phyloP scores from a whole-genome alignment of 2,329 filamentous ascomycete genomes.

The Coccinonectria pachysandricola region DNA sequence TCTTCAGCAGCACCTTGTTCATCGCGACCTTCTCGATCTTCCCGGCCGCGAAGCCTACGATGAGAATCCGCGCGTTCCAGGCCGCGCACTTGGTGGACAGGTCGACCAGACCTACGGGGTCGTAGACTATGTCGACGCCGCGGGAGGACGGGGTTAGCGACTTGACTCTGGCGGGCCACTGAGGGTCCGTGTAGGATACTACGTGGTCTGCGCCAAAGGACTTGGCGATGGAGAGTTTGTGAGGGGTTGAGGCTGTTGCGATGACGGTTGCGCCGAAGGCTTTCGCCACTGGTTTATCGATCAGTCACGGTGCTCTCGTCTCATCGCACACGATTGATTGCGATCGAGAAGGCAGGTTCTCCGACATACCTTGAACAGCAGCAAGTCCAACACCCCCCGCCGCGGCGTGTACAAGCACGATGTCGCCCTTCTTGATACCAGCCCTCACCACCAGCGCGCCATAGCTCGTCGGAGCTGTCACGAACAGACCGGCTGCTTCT shows the following conservation, averaged over 20 bases:
- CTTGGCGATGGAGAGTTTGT: slow-evolving; percentile 71
- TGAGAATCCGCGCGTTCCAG: slow-evolving; percentile 81
- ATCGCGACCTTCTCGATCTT: slow-evolving; percentile 84
- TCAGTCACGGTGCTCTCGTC: slow-evolving; percentile 1
- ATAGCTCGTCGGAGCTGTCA: slow-evolving; percentile 87
- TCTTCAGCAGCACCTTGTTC: slow-evolving; percentile 89
- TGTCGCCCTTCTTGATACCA: slow-evolving; percentile 67
- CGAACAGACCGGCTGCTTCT: slow-evolving; percentile 80
- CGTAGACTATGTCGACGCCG: slow-evolving; percentile 88
- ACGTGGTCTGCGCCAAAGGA: slow-evolving; percentile 77
- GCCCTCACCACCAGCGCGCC: slow-evolving; percentile 72
- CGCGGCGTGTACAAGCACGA: slow-evolving; percentile 82
- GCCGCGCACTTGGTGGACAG: slow-evolving; percentile 81
- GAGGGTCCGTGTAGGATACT: slow-evolving; percentile 60
- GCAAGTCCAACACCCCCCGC: slow-evolving; percentile 86
- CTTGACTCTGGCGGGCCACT: slow-evolving; percentile 61
- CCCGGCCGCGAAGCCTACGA: slow-evolving; percentile 71
- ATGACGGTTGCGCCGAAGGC: slow-evolving; percentile 87
- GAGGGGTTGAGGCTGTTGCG: slow-evolving; percentile 72
- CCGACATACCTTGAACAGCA: slow-evolving; percentile 65
- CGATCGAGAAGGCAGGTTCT: no score
- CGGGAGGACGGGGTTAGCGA: slow-evolving; percentile 60
- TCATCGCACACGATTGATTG: no score
- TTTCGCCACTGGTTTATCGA: slow-evolving; percentile 56
- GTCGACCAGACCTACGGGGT: slow-evolving; percentile 85